Evolutionary conservation across 345 rosid species (phyloP), one percentile per base, ranked within the genome.

Genomic region (Citrus reticulata): DNA sequence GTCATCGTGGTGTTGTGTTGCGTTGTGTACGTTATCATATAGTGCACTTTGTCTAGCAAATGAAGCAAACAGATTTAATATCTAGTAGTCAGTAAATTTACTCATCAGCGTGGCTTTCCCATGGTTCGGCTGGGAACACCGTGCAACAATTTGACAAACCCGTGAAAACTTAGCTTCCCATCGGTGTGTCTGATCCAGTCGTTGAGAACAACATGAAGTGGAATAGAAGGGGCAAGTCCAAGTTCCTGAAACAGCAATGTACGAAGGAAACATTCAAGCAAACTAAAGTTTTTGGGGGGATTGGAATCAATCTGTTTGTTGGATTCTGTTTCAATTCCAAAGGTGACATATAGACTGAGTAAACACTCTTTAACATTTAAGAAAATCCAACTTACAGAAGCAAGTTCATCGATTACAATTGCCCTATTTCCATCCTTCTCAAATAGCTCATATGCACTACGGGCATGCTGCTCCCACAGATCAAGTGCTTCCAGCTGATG

Each of bases 111-210:
- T 32, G 84, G 63, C 82, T 81, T 90, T 2, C 72, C 73, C 24
- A 78, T 77, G 17, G 82, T 58, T 81, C 99, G 91, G 85, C 86
- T 82, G 11, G 97, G 90, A 16, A 89, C 82, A 40, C 98, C 97
- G 0, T 87, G 98, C 87, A 96, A 80, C 87, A 96, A 70, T 81
- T 94, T 96, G 70, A 94, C 87, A 78, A 91, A 96, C 11, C 99
- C 98, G 22, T 87, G 93, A 86, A 93, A 94, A 83, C 99, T 97
- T 61, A 97, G 91, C 87, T 97, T 93, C 82, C 99, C 98, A 76
- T 97, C 99, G 1, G 87, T 78, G 78, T 93, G 98, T 70, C 98
- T 86, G 73, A 96, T 86, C 98, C 99, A 96, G 77, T 96, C 99
- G 55, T 90, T 87, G 61, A 97, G 92, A 81, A 94, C 97, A 6